Evolutionary conservation across 441 rosid genomes (phyloP).

Genomic region (Omphalea diandra): DNA sequence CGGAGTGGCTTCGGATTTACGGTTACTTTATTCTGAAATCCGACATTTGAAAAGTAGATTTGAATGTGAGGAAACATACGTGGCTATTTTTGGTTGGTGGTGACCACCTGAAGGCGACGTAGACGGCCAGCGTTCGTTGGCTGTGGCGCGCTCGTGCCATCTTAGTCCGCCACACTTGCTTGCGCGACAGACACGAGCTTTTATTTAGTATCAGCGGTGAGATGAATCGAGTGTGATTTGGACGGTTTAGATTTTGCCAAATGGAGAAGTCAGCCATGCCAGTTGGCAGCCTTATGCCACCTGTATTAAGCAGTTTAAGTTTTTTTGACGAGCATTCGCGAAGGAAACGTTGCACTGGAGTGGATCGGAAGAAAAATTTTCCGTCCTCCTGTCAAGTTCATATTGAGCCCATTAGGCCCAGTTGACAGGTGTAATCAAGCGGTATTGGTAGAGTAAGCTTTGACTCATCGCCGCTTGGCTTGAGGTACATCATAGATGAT

Average conservation of each 20-base stretch:
- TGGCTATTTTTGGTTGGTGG: slow-evolving; percentile 18
- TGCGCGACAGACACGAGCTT: slow-evolving; percentile 8
- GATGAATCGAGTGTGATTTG: not conserved
- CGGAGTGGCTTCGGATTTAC: not conserved
- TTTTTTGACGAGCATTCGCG: no score
- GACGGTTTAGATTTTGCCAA: slow-evolving; percentile 10
- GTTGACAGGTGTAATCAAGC: no score
- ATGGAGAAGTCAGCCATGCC: not conserved
- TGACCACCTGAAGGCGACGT: slow-evolving; percentile 21
- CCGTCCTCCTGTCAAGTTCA: no score
- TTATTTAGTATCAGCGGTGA: slow-evolving; percentile 1
- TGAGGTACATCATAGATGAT: no score
- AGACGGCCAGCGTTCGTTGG: not conserved
- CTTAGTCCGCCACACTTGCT: slow-evolving; percentile 17
- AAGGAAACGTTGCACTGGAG: no score
- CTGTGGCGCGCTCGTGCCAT: slow-evolving; percentile 26
- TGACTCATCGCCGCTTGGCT: no score
- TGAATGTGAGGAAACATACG: not conserved
- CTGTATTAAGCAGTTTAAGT: no score
- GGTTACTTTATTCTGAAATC: not conserved
- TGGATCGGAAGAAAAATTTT: no score
- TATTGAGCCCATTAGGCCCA: no score
- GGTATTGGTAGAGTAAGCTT: no score
- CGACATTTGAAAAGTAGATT: not conserved
- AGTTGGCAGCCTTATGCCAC: not conserved